Base-by-base conservation (phyloP, 2,329 filamentous ascomycete species). In the Cladosporium sp. region DNA sequence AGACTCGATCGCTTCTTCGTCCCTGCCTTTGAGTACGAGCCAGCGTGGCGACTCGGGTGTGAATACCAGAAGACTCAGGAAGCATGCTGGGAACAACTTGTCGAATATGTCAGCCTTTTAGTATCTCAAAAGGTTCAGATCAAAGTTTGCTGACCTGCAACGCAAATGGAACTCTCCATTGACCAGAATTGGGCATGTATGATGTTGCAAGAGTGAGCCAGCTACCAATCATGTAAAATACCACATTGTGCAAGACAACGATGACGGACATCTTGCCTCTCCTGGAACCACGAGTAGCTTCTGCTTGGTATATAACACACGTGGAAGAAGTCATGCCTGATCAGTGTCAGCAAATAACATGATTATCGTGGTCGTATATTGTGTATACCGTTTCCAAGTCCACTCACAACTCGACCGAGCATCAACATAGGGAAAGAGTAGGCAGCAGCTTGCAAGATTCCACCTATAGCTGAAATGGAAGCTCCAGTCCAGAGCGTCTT, bases 151-250 rank as follows among this genome's bases (percentile, higher is more conserved):
- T 22, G 5, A 42, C 39, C 52, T 60, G 55, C 2, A 76, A 69
- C 9, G 69, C 73, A 17, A 77, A 63, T 3, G 74, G 73, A 51
- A 77, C 72, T 22, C 75, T 67, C 74, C 75, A 77, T 17, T 73
- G 70, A 7, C 73, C 72, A 2, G 69, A 70, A 56, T 65, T 65
- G 36, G 67, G 68, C 43, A 72, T 65, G 22, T 72, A 73, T 50
- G 67, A 75, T 55, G 74, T 71, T 15, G 75, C 78, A 28, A 78
- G 73, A 55, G 79, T 76, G 51, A 80, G 74, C 78, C 77, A 80
- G 6, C 76, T 70, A 11, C 77, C 77, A 1, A 72, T 64, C 42
- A 72, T 71, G 58, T 79, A 76, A 63, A 78, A 77, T 56, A 77
- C 73, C 5, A 76, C 75, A 37, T 79, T 72, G 15, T 73, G 65